Evolutionary conservation across 1,284 basidiomycete species (phyloP).

Genomic region (Sutorius eximius): DNA sequence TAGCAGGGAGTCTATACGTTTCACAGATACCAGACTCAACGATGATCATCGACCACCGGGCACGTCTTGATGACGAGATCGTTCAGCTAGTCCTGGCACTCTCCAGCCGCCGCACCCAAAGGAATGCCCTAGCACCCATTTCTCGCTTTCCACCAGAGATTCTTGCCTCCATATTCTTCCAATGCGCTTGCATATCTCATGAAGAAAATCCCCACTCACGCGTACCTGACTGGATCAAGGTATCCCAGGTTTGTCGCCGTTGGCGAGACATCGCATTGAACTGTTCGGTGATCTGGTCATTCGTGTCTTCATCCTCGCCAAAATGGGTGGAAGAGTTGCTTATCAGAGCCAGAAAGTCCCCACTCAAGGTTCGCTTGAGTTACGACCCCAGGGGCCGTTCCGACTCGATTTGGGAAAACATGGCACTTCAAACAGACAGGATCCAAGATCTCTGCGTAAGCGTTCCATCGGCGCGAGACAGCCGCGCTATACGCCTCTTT

Average conservation of each 20-base stretch:
- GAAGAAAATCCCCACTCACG: no score
- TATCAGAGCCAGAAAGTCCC: slow-evolving; percentile 35
- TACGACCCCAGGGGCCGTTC: no score
- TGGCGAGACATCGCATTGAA: slow-evolving; percentile 39
- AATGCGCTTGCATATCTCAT: slow-evolving; percentile 9
- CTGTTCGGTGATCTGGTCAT: slow-evolving; percentile 38
- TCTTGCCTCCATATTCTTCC: slow-evolving; percentile 30
- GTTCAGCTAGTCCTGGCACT: slow-evolving; percentile 29
- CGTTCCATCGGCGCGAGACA: slow-evolving; percentile 6
- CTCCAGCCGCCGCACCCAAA: slow-evolving; percentile 30
- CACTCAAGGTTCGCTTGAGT: slow-evolving; percentile 31
- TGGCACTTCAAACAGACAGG: slow-evolving; percentile 24
- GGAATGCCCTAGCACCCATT: slow-evolving; percentile 35
- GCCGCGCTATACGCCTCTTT: slow-evolving; percentile 14
- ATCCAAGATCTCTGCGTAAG: slow-evolving; percentile 21
- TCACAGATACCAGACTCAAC: neutral
- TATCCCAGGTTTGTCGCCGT: slow-evolving; percentile 36
- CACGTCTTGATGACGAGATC: slow-evolving; percentile 37
- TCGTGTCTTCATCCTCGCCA: slow-evolving; percentile 26
- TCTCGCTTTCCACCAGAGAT: slow-evolving; percentile 35
- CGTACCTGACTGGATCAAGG: slow-evolving; percentile 22
- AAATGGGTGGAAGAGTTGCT: slow-evolving; percentile 38
- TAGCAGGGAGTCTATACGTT: no score
- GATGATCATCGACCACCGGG: neutral
- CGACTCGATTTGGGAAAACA: neutral